Conservation (phyloP, 179 eudicot species). For the Patellifolia procumbens region DNA sequence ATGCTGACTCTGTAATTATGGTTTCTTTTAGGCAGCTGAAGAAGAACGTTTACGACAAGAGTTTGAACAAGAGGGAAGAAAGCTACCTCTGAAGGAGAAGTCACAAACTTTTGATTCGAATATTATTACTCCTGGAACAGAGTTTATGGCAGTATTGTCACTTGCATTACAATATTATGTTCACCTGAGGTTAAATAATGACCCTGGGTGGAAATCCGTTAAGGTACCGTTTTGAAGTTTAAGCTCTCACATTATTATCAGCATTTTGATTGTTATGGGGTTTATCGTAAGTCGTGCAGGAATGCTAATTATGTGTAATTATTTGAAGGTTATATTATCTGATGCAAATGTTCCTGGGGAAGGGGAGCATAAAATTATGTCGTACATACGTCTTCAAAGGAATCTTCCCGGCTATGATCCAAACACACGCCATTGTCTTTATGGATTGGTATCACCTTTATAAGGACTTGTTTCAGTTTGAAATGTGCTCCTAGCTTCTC, state of each 20-base stretch:
- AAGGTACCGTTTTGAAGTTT: constrained; percentile 49
- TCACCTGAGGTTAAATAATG: constrained; percentile 78
- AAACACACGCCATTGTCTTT: constrained; percentile 91
- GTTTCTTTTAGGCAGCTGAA: constrained; percentile 66
- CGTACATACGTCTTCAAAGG: constrained; percentile 88
- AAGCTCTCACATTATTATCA: background rate
- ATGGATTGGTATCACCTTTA: constrained; percentile 71
- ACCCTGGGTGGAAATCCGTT: constrained; percentile 91
- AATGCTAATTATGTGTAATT: background rate
- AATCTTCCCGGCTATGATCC: constrained; percentile 92
- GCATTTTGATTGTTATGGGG: background rate
- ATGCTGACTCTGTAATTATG: constrained; percentile 10
- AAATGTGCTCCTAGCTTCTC: background rate
- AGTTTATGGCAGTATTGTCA: constrained; percentile 85
- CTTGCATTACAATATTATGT: constrained; percentile 83
- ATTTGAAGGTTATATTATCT: constrained; percentile 79
- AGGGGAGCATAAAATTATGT: constrained; percentile 98
- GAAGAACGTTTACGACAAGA: constrained; percentile 79
- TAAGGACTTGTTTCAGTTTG: background rate
- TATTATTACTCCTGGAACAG: constrained; percentile 94
- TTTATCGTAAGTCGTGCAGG: constrained; percentile 3
- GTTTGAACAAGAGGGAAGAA: constrained; percentile 86
- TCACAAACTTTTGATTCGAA: constrained; percentile 82
- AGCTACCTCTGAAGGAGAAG: constrained; percentile 73
- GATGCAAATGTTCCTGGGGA: constrained; percentile 99